phyloP scores from a whole-genome alignment of 2,329 filamentous ascomycete genomes.

The Colletotrichum abscissum region DNA sequence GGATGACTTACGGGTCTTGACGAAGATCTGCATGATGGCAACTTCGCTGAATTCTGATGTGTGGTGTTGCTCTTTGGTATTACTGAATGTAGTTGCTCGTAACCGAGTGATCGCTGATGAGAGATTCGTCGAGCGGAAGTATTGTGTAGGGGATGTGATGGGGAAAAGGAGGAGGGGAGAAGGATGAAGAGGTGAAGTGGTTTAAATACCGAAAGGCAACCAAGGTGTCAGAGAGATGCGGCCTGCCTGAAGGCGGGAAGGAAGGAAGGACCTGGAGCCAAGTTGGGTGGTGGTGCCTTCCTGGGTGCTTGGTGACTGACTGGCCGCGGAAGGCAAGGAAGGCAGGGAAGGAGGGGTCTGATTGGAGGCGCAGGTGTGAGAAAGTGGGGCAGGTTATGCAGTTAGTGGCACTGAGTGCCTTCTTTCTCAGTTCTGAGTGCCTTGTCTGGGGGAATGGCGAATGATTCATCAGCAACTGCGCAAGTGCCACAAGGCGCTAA shows the following conservation, averaged over 20 bases:
- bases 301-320: background rate
- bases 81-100: constrained; percentile 1
- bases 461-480: constrained; percentile 52
- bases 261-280: constrained; percentile 18
- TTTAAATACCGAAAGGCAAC: constrained; percentile 18
- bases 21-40: constrained; percentile 93
- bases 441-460: constrained; percentile 38
- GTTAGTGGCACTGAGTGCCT: constrained; percentile 7
- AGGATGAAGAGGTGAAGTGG: constrained; percentile 22
- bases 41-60: constrained; percentile 41
- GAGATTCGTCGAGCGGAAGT: constrained; percentile 1
- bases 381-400: constrained; percentile 43
- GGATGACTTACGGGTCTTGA: constrained; percentile 85
- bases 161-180: constrained; percentile 1
- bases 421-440: constrained; percentile 10
- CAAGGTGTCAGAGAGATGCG: constrained; percentile 12
- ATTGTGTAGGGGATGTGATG: constrained; percentile 14
- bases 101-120: background rate
- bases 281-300: constrained; percentile 7
- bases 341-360: constrained; percentile 23
- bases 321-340: constrained; percentile 35
- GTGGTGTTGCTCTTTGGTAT: constrained; percentile 32
- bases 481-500: constrained; percentile 24
- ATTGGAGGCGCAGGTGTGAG: constrained; percentile 26
- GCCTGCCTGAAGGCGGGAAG: constrained; percentile 6